Base-by-base conservation (phyloP, 1,284 basidiomycete species). In the Cryptococcus sp. region DNA sequence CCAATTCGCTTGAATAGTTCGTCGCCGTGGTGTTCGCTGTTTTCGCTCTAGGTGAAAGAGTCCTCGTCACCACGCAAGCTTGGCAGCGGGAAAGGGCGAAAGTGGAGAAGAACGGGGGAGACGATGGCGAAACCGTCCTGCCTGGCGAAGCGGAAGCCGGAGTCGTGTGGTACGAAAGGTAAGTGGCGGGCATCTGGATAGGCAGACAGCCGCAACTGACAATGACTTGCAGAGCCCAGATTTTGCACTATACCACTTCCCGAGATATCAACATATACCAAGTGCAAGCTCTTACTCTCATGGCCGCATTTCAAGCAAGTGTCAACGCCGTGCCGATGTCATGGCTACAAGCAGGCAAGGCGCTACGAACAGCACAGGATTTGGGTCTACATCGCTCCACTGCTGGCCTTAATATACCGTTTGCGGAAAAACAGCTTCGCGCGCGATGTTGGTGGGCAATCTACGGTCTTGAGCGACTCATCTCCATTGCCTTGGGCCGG, bases 401-500 rank as follows among this genome's bases (percentile, higher is more conserved):
- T 8, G 85, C 87, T 53, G 85, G 89, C 47, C 82, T 92, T 57
- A 75, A 82, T 16, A 81, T 91, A 45, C 80, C 85, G 25, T 82
- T 87, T 42, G 84, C 89, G 46, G 89, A 93, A 74, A 92, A 91
- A 78, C 90, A 93, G 78, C 90, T 90, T 0, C 86, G 90, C 38
- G 82, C 88, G 53, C 90, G 92, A 77, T 87, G 91, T 49, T 93
- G 91, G 90, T 93, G 91, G 90, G 87, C 88, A 40, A 88, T 92
- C 25, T 93, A 93, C 70, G 87, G 87, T 17, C 81, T 93, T 27
- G 91, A 93, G 53, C 62, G 78, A 66, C 91, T 93, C 88, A 86
- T 93, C 27, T 91, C 91, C 20, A 84, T 93, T 55, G 87, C 90
- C 15, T 82, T 93, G 10, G 91, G 91, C 46, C 84, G 91, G 10